Evolutionary conservation across 495 filamentous ascomycete species (phyloP).

Genomic region (Pyrenopolyporus hunteri): DNA sequence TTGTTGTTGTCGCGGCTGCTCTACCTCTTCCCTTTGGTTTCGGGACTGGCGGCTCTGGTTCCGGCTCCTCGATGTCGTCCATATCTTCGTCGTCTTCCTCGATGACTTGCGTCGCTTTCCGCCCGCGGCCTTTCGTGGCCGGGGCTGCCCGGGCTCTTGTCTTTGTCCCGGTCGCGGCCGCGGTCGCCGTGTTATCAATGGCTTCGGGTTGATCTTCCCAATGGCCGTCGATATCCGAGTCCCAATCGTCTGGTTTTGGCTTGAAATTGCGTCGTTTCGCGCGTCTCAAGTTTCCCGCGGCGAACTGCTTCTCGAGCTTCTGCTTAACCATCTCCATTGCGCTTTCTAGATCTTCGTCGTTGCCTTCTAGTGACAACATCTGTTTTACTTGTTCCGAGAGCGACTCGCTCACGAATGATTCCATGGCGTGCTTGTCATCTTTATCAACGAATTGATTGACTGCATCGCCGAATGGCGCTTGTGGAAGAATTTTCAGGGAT

Average conservation of each 20-base stretch:
- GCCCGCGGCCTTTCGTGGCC: conserved; percentile 44
- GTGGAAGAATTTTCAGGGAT: conserved; percentile 85
- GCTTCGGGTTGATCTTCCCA: conserved; percentile 85
- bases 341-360: conserved; percentile 69
- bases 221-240: conserved; percentile 79
- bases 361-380: conserved; percentile 70
- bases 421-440: conserved; percentile 92
- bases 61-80: conserved; percentile 43
- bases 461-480: conserved; percentile 90
- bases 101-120: conserved; percentile 30
- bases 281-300: conserved; percentile 67
- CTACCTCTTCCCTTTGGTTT: conserved; percentile 43
- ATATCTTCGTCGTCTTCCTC: conserved; percentile 50
- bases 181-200: conserved; percentile 54
- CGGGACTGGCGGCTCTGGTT: conserved; percentile 9
- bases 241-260: conserved; percentile 83
- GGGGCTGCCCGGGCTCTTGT: conserved; percentile 46
- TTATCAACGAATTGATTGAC: conserved; percentile 94
- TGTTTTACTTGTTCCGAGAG: conserved; percentile 77
- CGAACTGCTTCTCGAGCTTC: conserved; percentile 74
- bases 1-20: conserved; percentile 50
- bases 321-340: conserved; percentile 74
- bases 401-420: conserved; percentile 83
- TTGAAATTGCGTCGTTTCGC: conserved; percentile 61
- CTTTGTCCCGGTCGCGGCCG: conserved; percentile 51